Base-by-base conservation (phyloP, 2,329 filamentous ascomycete species). In the Pseudocercospora musae region DNA sequence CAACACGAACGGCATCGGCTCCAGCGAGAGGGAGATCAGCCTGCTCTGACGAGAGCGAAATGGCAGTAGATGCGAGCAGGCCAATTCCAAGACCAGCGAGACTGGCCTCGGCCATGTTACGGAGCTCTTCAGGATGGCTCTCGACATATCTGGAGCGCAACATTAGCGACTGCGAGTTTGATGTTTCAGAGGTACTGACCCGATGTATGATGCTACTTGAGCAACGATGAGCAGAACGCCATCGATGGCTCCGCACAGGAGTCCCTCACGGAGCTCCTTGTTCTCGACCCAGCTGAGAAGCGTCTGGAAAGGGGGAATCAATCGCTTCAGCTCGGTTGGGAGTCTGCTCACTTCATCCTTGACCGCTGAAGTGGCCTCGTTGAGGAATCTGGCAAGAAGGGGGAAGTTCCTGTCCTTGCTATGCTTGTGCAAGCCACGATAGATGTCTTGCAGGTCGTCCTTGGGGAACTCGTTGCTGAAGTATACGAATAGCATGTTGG, bases 381-480 rank as follows among this genome's bases (percentile, higher is more conserved):
- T 58, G 1, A 83, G 52, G 66, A 83, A 82, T 2, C 58, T 37
- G 1, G 79, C 78, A 10, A 83, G 69, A 3, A 75, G 27, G 0
- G 66, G 69, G 65, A 77, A 73, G 2, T 66, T 59, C 31, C 66
- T 73, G 63, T 76, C 74, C 63, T 81, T 82, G 72, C 76, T 78
- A 58, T 76, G 75, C 13, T 62, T 63, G 29, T 77, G 74, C 10
- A 83, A 68, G 3, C 72, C 67, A 8, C 80, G 79, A 49, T 79
- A 72, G 0, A 82, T 64, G 23, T 75, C 67, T 23, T 73, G 62
- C 9, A 81, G 65, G 62, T 82, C 77, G 37, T 81, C 80, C n/a
- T 71, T 73, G 0, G 81, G 80, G 57, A 83, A 80, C 63, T 82
- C 80, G 60, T 82, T 80, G 65, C 77, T 75, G 69, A 82, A 82